A percentile compares a stretch with the other conserved stretches of the same genome.
These are phyloP conservation scores for Hebeloma cylindrosporum DNA, from an alignment of 768 basidiomycete species.

Conservation along the genomic window DNA sequence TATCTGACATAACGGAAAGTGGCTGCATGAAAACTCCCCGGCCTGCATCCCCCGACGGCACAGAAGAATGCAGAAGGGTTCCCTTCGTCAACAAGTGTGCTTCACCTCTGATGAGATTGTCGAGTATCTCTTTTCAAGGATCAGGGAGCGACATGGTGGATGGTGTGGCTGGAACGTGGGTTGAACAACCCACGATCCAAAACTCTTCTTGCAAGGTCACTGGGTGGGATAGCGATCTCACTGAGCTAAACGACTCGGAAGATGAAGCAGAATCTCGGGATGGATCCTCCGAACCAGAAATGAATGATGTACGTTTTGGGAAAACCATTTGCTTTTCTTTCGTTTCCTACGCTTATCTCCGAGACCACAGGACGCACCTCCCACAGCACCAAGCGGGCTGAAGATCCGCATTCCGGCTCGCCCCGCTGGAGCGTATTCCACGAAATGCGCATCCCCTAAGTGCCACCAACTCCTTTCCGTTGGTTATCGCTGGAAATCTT, in stretches of 20 bases:
- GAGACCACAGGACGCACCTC: background rate
- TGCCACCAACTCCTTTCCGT: slow-evolving; percentile 35
- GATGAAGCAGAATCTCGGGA: slow-evolving; percentile 9
- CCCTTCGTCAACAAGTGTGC: no score
- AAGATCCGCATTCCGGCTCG: slow-evolving; percentile 38
- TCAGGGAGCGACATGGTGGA: no score
- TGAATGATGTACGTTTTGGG: slow-evolving; percentile 17
- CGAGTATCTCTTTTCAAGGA: no score
- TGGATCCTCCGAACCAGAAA: slow-evolving; percentile 16
- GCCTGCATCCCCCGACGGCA: no score
- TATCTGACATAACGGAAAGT: no score
- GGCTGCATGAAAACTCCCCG: no score
- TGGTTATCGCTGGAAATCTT: slow-evolving; percentile 42
- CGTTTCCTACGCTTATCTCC: background rate
- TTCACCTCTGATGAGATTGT: no score
- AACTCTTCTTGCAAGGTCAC: slow-evolving; percentile 4
- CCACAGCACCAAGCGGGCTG: slow-evolving; percentile 19
- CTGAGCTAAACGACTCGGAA: slow-evolving; percentile 29
- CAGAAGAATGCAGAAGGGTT: no score
- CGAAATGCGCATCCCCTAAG: slow-evolving; percentile 30
- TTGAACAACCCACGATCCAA: no score
- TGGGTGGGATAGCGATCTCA: slow-evolving; percentile 37
- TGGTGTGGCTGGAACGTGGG: no score
- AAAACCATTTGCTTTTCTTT: no score
- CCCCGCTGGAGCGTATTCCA: slow-evolving; percentile 5